Conservation (phyloP, 1,284 basidiomycete species). For the Sanghuangporus sanghuang region DNA sequence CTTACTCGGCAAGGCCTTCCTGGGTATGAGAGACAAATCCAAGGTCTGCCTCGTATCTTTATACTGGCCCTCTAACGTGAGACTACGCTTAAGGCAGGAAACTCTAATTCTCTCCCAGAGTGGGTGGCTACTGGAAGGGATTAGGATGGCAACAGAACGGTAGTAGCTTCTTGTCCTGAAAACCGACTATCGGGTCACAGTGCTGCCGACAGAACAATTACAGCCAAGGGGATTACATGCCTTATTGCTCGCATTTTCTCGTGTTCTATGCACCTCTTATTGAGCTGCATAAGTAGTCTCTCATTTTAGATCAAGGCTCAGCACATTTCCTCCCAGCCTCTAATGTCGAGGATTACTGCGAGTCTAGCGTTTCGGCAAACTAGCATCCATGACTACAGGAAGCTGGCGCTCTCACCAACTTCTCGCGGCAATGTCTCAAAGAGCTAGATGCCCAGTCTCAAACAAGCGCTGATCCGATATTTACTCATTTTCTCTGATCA, state of each 20-base stretch:
- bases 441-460: too few relatives aligned
- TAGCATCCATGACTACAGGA: too few relatives aligned
- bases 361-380: too few relatives aligned
- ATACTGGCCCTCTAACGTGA: neutral
- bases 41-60: constrained; percentile 38
- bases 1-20: constrained; percentile 69
- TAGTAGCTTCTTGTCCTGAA: constrained; percentile 86
- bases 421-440: too few relatives aligned
- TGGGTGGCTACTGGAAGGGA: constrained; percentile 75
- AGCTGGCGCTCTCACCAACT: too few relatives aligned
- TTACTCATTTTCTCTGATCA: too few relatives aligned
- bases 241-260: constrained; percentile 62
- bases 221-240: constrained; percentile 82
- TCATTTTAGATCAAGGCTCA: too few relatives aligned
- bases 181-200: constrained; percentile 83
- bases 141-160: constrained; percentile 84
- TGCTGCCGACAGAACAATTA: constrained; percentile 76
- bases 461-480: too few relatives aligned
- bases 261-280: too few relatives aligned
- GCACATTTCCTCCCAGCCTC: too few relatives aligned
- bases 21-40: constrained; percentile 73
- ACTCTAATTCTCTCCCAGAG: constrained; percentile 68
- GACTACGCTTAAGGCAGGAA: constrained; percentile 72
- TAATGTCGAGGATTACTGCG: too few relatives aligned
- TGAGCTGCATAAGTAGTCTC: too few relatives aligned